Conservation (phyloP, 768 basidiomycete genomes). For the Amanita fuliginea region DNA sequence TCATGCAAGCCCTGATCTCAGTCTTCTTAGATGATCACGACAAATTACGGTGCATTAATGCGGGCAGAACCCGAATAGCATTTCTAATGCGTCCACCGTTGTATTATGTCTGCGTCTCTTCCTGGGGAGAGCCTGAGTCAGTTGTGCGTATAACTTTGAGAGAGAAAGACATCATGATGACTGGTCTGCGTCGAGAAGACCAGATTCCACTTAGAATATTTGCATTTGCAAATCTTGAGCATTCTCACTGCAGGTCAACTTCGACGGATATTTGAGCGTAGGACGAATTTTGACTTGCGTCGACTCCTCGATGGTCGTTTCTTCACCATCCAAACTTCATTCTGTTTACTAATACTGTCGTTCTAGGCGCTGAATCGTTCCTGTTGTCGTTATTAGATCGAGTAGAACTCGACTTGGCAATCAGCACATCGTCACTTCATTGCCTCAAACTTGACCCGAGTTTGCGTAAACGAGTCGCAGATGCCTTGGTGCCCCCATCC, state of each 20-base stretch:
- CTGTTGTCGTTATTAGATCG: constrained; percentile 59
- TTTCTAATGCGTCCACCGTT: constrained; percentile 82
- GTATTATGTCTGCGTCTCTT: constrained; percentile 85
- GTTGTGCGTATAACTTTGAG: constrained; percentile 48
- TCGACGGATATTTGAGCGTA: constrained; percentile 73
- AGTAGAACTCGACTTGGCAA: constrained; percentile 71
- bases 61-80: constrained; percentile 72
- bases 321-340: background rate
- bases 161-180: constrained; percentile 1
- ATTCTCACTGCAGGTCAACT: constrained; percentile 83
- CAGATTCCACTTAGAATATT: constrained; percentile 87
- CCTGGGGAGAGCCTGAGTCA: constrained; percentile 94
- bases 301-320: constrained; percentile 54
- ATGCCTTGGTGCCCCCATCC: constrained; percentile 65
- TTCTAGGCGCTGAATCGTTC: constrained; percentile 71
- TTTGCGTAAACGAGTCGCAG: constrained; percentile 67
- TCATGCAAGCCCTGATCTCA: constrained; percentile 93
- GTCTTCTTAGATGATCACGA: constrained; percentile 92
- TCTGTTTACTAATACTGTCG: background rate
- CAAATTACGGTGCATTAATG: constrained; percentile 73
- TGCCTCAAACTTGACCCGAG: constrained; percentile 66
- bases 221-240: constrained; percentile 88
- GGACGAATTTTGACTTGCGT: constrained; percentile 86
- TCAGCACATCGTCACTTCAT: constrained; percentile 70
- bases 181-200: constrained; percentile 62